Evolutionary conservation across 2,329 filamentous ascomycete genomes (phyloP), one percentile per base, ranked within the genome.

Genomic region (Magnaporthiopsis incrustans): DNA sequence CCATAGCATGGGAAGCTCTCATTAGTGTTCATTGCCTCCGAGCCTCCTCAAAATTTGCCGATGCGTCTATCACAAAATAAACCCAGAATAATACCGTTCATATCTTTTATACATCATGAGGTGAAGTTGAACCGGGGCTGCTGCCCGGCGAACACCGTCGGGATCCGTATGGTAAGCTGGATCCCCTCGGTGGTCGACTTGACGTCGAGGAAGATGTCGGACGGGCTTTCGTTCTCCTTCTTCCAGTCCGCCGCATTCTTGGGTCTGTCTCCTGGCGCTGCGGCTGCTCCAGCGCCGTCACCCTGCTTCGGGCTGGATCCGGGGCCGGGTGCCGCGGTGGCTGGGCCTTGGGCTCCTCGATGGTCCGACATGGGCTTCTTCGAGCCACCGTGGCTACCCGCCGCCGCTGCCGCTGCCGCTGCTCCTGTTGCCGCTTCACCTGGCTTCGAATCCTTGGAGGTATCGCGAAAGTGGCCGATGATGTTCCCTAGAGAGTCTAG

Each of bases 181-280:
- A 85, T 84, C 1, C 82, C 82, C 63, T 85, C 82, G 57, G 77
- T 82, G 5, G 82, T 85, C 44, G 82, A 84, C 71, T 82, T 83
- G 65, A 85, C 81, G 67, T 85, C 82, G 64, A 85, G 69, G 68
- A 81, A 85, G 33, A 85, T 79, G 69, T 85, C 82, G 2, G 82
- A 82, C 3, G 81, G 81, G 66, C 75, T 77, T 26, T 78, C 78
- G 5, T 73, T 72, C 64, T 76, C 73, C 64, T 75, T 78, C 60
- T 75, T 77, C 67, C 75, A 76, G 5, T 68, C 71, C 53, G 72
- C 69, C 0, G 74, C 70, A 33, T 73, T 75, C 59, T 68, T 67
- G 57, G 64, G 67, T 33, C 69, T 66, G 60, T 71, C 68, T 25
- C 82, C 81, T 38, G 70, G 68, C 57, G 59, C 30, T 66, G 65